Evolutionary conservation across 208 protist genomes (phyloP), one percentile per base, ranked within the genome.

Genomic region (Novymonas esmeraldas): DNA sequence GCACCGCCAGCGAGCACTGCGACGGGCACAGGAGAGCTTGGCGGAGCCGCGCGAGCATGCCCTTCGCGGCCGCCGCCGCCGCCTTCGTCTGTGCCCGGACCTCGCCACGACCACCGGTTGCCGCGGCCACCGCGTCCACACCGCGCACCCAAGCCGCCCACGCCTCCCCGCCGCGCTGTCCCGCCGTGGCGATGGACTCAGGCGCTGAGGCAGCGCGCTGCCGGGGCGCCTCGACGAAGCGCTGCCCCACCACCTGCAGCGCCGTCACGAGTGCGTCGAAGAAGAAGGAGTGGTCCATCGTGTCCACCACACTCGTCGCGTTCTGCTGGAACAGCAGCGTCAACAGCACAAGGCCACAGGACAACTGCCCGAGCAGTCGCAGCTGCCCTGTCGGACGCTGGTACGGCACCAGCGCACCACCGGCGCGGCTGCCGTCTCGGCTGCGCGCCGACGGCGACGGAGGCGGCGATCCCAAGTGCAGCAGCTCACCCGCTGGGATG

Each of bases 241-340:
- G 60, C 63, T 46, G 57, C 6, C 70, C 70, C 3, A 64, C 49
- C 44, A 60, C 62, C 62, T 76, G 72, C 26, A 92, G 61, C n/a
- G 69, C 44, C 11, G 46, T 70, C 14, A 81, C 72, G 11, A 85
- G 64, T 13, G 74, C 82, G 22, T 86, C 82, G 56, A 89, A 85
- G 59, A 89, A 79, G 60, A 79, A 82, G 33, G 78, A 80, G 45
- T 76, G 78, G 42, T 82, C 73, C 86, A 92, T 87, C 41, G 77
- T 71, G 34, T 84, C 61, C 42, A 81, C 57, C 38, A 81, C 71
- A 0, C 61, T 44, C 31, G 60, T 42, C 38, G 80, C 72, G 52
- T 33, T 78, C 41, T 81, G 70, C 57, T 66, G 50, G 16, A 88
- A 57, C 7, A 88, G 69, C 6, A 62, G 70, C 13, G 73, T 74